phyloP scores from a whole-genome alignment of 441 rosid genomes.

The Pelargonium australe region DNA sequence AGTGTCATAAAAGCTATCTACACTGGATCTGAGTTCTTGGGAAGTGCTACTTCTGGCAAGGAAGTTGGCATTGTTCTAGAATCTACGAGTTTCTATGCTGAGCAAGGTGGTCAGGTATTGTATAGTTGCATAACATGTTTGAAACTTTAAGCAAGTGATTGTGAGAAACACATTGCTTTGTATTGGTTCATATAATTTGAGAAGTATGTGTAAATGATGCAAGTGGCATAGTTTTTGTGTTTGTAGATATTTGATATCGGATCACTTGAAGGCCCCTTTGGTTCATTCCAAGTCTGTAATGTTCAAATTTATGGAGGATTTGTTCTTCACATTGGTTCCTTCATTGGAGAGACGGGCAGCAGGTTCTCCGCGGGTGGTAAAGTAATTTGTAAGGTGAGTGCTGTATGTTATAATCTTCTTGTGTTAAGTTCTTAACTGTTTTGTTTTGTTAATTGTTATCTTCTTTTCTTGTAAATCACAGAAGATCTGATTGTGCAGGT shows the following conservation, averaged over 20 bases:
- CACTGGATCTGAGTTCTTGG: conserved; percentile 66
- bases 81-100: conserved; percentile 90
- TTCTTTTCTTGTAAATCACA: background rate
- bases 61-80: conserved; percentile 75
- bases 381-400: conserved; percentile 70
- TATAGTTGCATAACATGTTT: background rate
- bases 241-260: conserved; percentile 83
- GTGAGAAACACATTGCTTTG: too few relatives aligned
- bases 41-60: conserved; percentile 37
- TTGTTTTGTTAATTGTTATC: conserved; percentile 4
- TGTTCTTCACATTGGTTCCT: conserved; percentile 77
- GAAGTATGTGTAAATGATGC: background rate
- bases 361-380: conserved; percentile 57
- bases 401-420: conserved; percentile 5
- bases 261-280: conserved; percentile 66
- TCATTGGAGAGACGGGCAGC: conserved; percentile 36
- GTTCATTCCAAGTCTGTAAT: conserved; percentile 68
- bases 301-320: conserved; percentile 94
- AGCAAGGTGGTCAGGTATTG: conserved; percentile 99
- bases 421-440: background rate
- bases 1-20: conserved; percentile 73
- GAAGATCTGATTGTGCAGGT: conserved; percentile 39
- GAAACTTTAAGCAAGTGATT: background rate
- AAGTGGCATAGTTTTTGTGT: conserved; percentile 24
- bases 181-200: too few relatives aligned